A percentile compares a stretch with the other conserved stretches of the same genome.
These are phyloP conservation scores for Epichloe scottii DNA, from an alignment of 2,329 filamentous ascomycete genomes.

Conservation along the genomic window DNA sequence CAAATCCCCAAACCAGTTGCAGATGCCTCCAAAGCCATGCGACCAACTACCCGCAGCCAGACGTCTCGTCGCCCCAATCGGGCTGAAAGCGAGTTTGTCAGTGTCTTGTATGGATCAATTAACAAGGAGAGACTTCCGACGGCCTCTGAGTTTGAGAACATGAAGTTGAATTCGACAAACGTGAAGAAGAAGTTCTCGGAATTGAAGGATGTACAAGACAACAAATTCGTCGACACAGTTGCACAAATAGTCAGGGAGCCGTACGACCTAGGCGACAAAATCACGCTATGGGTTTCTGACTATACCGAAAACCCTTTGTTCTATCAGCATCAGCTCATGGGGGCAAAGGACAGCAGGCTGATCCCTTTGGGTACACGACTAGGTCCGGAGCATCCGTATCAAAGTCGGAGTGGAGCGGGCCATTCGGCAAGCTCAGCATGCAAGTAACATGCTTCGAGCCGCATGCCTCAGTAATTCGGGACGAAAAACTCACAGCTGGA, in stretches of 20 bases:
- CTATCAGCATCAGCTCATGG: conserved; percentile 32
- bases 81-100: conserved; percentile 31
- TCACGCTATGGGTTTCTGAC: conserved; percentile 66
- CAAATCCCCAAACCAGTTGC: conserved; percentile 22
- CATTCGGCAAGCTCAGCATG: conserved; percentile 59
- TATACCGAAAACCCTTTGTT: conserved; percentile 63
- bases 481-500: conserved; percentile 38
- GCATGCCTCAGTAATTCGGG: conserved; percentile 47
- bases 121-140: conserved; percentile 32
- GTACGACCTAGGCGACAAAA: conserved; percentile 28
- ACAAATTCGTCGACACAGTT: conserved; percentile 54
- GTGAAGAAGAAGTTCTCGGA: conserved; percentile 46
- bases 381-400: conserved; percentile 12
- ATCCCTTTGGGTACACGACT: conserved; percentile 41
- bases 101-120: conserved; percentile 32
- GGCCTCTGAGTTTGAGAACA: conserved; percentile 28
- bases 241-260: conserved; percentile 53
- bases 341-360: conserved; percentile 32
- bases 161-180: conserved; percentile 27
- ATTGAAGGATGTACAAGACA: conserved; percentile 47
- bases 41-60: conserved; percentile 8
- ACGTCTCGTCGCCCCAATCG: conserved; percentile 11
- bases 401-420: conserved; percentile 51
- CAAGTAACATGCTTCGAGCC: conserved; percentile 59
- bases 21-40: conserved; percentile 22